Evolutionary conservation across 768 basidiomycete species (phyloP), one percentile per base, ranked within the genome.

Genomic region (Scleroderma citrinum): DNA sequence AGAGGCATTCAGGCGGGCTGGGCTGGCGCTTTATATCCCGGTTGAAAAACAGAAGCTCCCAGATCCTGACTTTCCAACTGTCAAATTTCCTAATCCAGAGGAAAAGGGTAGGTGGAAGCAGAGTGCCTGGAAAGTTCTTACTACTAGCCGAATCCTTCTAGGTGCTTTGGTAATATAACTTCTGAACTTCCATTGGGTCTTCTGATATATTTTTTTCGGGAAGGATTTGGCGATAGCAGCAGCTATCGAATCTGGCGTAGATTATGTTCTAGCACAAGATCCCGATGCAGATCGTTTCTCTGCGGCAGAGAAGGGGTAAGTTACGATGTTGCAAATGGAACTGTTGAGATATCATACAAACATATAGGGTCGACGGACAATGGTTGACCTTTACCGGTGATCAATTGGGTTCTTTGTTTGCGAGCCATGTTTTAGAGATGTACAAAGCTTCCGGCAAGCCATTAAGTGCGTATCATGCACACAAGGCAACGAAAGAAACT

Each of bases 61-160:
- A 2, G 85, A 94, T 66, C 88, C 92, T 5, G 80, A 91, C 24
- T 94, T 94, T 59, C 81, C 88, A 3, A 92, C 91, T 5, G 87
- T 93, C 16, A 69, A 67, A 19, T 92, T 89, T 63, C 92, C 92
- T 2, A 94, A 94, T 59, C 92, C 92, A 2, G 92, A 94, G 64
- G 92, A 94, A 64, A 84, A 87, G 67, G 92, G 92, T 80, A 59
- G 48, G 66, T 47, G 10, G 13, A 48, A 48, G 12, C 12, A 39
- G 38, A 3, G 19, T 32, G n/a, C 46, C 35, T 36, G 26, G 5
- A n/a, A 39, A 44, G 30, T 39, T 5, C 20, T 43, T 24, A 29
- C 24, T 16, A 29, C 24, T 16, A 29, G 13, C n/a, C 14, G 20
- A 29, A 29, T 29, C 23, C 40, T 23, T 32, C 31, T 48, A 78